Percentiles rank a stretch among this genome's conserved stretches.
phyloP scores from a whole-genome alignment of 352 stramenopile species.

The Pythium grandisporangium region DNA sequence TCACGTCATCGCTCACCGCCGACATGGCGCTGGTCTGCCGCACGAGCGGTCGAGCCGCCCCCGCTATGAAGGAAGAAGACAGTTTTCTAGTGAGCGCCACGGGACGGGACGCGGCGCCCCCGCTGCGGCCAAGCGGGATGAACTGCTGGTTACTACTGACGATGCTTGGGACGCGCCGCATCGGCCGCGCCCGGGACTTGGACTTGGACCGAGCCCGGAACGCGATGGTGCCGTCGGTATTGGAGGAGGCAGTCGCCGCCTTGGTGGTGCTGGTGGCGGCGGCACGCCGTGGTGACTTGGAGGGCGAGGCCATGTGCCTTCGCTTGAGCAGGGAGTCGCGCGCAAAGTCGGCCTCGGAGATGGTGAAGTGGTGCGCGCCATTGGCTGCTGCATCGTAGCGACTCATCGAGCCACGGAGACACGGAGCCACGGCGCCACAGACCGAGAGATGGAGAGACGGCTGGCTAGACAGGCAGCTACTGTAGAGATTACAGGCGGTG shows the following conservation, averaged over 20 bases:
- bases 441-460: too few species aligned
- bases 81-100: too few species aligned
- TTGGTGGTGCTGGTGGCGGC: neutral
- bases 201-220: conserved; percentile 52
- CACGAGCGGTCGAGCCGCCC: too few species aligned
- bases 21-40: neutral
- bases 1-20: neutral
- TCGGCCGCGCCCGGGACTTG: conserved; percentile 31
- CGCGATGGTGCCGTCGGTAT: conserved; percentile 8
- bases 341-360: conserved; percentile 52
- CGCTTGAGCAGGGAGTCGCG: conserved; percentile 45
- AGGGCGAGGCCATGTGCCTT: conserved; percentile 26
- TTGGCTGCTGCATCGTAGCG: neutral
- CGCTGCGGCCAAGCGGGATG: conserved; percentile 28
- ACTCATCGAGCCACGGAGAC: too few species aligned
- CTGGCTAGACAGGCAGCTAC: too few species aligned
- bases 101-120: too few species aligned
- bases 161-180: conserved; percentile 12
- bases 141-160: conserved; percentile 37
- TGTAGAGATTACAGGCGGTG: neutral
- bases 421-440: too few species aligned
- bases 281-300: conserved; percentile 1
- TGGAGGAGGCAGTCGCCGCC: neutral
- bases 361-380: conserved; percentile 25
- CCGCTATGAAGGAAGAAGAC: too few species aligned